Percentiles rank a stretch among this genome's conserved stretches.
These are phyloP conservation scores for Sphaerostilbella broomeana DNA, from an alignment of 2,329 filamentous ascomycete genomes.

Conservation along the genomic window DNA sequence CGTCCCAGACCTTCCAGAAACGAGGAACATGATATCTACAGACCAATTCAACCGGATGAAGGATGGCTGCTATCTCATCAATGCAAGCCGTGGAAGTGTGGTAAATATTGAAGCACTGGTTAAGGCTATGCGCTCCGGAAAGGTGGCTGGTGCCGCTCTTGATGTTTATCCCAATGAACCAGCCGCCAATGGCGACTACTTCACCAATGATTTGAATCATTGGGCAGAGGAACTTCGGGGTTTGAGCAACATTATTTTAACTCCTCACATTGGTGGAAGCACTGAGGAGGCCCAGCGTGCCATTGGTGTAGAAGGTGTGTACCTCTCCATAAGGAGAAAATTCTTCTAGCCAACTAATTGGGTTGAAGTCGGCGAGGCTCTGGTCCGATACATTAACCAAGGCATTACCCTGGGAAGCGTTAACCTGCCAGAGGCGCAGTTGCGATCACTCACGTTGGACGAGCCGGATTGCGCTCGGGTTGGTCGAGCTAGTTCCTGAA, in stretches of 20 bases:
- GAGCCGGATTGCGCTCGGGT: conserved; percentile 83
- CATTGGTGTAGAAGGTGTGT: conserved; percentile 75
- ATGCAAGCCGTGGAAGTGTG: conserved; percentile 87
- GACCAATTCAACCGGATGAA: conserved; percentile 84
- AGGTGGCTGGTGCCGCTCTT: conserved; percentile 87
- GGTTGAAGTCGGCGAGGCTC: conserved; percentile 63
- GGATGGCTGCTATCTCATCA: conserved; percentile 86
- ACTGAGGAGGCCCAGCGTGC: conserved; percentile 96
- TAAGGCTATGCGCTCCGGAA: conserved; percentile 76
- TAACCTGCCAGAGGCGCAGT: conserved; percentile 90
- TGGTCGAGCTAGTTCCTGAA: conserved; percentile 15
- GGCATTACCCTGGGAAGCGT: conserved; percentile 86
- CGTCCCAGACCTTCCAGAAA: conserved; percentile 89
- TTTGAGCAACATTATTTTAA: conserved; percentile 88
- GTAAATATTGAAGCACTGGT: conserved; percentile 92
- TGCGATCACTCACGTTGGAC: conserved; percentile 84
- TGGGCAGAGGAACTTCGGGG: conserved; percentile 82
- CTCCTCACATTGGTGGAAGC: conserved; percentile 93
- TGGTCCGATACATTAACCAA: conserved; percentile 94
- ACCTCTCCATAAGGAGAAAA: not conserved
- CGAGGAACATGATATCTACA: conserved; percentile 82
- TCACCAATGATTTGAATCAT: conserved; percentile 72
- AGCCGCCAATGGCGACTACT: conserved; percentile 89
- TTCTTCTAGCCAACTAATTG: not conserved
- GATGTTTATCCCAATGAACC: conserved; percentile 96